Percentiles rank a stretch among this genome's conserved stretches.
Conservation (phyloP, 805 yeast genomes). For the Millerozyma acaciae region DNA sequence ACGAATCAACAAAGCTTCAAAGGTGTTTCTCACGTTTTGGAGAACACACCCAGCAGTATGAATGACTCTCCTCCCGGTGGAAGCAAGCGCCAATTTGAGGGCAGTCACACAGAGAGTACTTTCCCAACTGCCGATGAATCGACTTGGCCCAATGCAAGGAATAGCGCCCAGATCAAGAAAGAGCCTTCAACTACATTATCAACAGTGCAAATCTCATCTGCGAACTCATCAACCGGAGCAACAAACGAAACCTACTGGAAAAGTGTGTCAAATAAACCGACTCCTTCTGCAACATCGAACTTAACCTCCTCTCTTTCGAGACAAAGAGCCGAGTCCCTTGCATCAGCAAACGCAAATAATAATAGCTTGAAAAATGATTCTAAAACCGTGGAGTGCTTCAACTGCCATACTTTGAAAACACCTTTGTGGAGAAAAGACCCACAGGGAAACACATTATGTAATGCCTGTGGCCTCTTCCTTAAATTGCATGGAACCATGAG, state of each 20-base stretch:
- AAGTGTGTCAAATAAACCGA: conserved; percentile 3
- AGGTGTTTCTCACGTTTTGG: conserved; percentile 10
- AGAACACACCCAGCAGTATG: conserved; percentile 31
- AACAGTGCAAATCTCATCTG: conserved; percentile 12
- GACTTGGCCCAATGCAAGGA: neutral
- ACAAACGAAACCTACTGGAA: neutral
- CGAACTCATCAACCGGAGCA: neutral
- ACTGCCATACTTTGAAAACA: conserved; percentile 57
- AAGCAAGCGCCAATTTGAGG: neutral
- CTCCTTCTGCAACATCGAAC: conserved; percentile 14
- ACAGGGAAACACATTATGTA: conserved; percentile 56
- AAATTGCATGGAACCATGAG: conserved; percentile 61
- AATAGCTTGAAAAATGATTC: conserved; percentile 3
- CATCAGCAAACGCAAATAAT: neutral
- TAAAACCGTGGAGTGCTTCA: conserved; percentile 43
- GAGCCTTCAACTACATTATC: conserved; percentile 15
- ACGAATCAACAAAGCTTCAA: neutral
- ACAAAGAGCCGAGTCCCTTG: conserved; percentile 7
- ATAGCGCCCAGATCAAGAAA: conserved; percentile 5
- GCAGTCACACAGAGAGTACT: neutral
- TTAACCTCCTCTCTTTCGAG: conserved; percentile 18
- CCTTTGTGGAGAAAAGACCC: conserved; percentile 63
- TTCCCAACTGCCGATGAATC: neutral
- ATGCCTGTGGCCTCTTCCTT: conserved; percentile 60
- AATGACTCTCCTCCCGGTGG: conserved; percentile 20